Percentiles rank a stretch among this genome's conserved stretches.
phyloP scores from a whole-genome alignment of 2,329 filamentous ascomycete genomes.

The Fusarium protoensiforme region DNA sequence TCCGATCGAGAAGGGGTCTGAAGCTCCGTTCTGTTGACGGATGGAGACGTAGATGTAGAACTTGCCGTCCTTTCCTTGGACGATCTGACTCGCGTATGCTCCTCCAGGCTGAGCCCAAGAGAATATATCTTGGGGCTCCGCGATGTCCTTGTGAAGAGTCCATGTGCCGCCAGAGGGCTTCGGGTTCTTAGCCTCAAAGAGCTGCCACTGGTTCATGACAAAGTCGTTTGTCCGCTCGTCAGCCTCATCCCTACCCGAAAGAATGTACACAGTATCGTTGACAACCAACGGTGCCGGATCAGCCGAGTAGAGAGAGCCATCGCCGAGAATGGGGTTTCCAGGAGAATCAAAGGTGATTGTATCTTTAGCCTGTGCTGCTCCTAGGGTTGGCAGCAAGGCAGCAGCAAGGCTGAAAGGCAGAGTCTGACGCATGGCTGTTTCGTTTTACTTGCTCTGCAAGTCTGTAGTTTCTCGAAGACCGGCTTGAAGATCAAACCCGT shows the following conservation, averaged over 20 bases:
- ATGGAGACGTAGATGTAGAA: constrained; percentile 53
- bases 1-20: constrained; percentile 51
- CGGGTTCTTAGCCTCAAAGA: constrained; percentile 45
- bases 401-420: not conserved
- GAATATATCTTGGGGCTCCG: constrained; percentile 47
- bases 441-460: not conserved
- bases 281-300: constrained; percentile 53
- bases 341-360: constrained; percentile 38
- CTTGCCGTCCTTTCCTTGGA: constrained; percentile 46
- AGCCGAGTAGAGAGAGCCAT: constrained; percentile 52
- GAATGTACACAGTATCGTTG: constrained; percentile 50
- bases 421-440: not conserved
- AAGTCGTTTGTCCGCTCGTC: constrained; percentile 45
- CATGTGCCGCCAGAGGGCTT: constrained; percentile 47
- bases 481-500: not conserved
- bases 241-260: constrained; percentile 50
- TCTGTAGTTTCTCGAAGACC: not conserved
- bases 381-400: not conserved
- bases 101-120: constrained; percentile 48
- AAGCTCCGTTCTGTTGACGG: constrained; percentile 40
- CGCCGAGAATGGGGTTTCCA: constrained; percentile 52
- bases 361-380: not conserved
- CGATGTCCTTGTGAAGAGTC: constrained; percentile 47
- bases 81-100: constrained; percentile 51
- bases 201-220: constrained; percentile 51